These are phyloP conservation scores for Hsuehochloa calcarea DNA, from an alignment of 176 grass and related monocot genomes.

Conservation along the genomic window DNA sequence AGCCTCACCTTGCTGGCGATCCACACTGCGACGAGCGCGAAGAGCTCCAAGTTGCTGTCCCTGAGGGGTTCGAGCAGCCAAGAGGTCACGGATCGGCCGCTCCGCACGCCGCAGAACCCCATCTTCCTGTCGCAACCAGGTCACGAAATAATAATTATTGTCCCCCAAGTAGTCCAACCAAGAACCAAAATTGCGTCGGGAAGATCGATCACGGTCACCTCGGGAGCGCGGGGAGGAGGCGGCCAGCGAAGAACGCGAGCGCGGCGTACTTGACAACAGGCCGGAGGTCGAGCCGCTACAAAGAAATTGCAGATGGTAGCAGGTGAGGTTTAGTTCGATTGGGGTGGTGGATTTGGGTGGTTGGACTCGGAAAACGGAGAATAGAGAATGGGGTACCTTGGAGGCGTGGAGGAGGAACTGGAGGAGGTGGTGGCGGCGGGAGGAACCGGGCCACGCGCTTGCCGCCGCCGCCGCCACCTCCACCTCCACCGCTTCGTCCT, in stretches of 20 bases:
- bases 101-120: constrained; percentile 23
- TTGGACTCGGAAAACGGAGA: background rate
- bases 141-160: background rate
- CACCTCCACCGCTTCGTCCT: background rate
- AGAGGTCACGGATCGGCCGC: constrained; percentile 29
- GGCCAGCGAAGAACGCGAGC: constrained; percentile 61
- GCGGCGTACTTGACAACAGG: constrained; percentile 84
- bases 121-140: constrained; percentile 35
- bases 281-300: constrained; percentile 64
- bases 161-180: background rate
- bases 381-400: background rate
- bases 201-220: constrained; percentile 35
- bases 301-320: background rate
- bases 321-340: background rate
- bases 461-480: background rate
- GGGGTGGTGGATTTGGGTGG: background rate
- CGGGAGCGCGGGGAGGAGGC: constrained; percentile 61
- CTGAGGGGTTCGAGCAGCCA: constrained; percentile 76
- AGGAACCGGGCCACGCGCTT: constrained; percentile 28
- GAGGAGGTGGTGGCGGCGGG: constrained; percentile 30
- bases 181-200: background rate
- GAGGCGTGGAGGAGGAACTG: constrained; percentile 52
- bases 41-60: constrained; percentile 90
- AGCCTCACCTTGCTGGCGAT: constrained; percentile 71
- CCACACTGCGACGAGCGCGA: constrained; percentile 73